phyloP scores from a whole-genome alignment of 2,329 filamentous ascomycete genomes.

The Clonostachys rosea region DNA sequence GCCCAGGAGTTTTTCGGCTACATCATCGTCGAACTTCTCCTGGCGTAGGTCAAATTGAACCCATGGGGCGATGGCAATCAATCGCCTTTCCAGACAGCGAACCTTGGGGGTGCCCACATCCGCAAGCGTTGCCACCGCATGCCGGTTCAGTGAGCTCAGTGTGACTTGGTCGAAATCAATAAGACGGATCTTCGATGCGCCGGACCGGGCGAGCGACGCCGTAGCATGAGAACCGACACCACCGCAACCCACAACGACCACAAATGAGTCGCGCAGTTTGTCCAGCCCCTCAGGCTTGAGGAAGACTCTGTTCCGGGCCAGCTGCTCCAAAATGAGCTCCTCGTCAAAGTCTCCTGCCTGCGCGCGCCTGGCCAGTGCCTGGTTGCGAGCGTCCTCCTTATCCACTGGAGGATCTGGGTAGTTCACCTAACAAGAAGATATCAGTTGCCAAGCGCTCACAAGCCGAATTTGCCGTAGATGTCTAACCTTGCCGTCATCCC shows the following conservation, averaged over 20 bases:
- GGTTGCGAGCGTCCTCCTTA: slow-evolving; percentile 57
- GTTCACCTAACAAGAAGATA: too few relatives aligned
- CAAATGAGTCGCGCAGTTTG: slow-evolving; percentile 75
- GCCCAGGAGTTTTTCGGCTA: slow-evolving; percentile 62
- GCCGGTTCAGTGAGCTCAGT: slow-evolving; percentile 88
- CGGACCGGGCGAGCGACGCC: slow-evolving; percentile 81
- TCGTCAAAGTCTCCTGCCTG: slow-evolving; percentile 62
- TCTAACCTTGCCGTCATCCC: too few relatives aligned
- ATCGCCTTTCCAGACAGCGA: slow-evolving; percentile 69
- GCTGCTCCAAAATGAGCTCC: slow-evolving; percentile 88
- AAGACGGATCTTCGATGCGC: slow-evolving; percentile 80
- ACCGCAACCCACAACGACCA: slow-evolving; percentile 88
- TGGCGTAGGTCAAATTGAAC: slow-evolving; percentile 81
- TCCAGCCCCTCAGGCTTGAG: slow-evolving; percentile 75
- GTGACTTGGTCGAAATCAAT: slow-evolving; percentile 98
- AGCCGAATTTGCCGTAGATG: too few relatives aligned
- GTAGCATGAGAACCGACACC: slow-evolving; percentile 92
- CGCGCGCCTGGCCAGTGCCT: slow-evolving; percentile 53
- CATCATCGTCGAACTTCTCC: slow-evolving; percentile 71
- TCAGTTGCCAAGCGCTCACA: too few relatives aligned
- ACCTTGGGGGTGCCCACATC: slow-evolving; percentile 95
- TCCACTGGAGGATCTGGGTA: slow-evolving; percentile 23
- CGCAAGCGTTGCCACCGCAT: slow-evolving; percentile 88
- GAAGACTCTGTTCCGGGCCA: slow-evolving; percentile 90
- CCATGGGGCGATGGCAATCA: slow-evolving; percentile 90